These are phyloP conservation scores for Pythium sp. DNA, from an alignment of 352 stramenopile genomes.

Conservation along the genomic window DNA sequence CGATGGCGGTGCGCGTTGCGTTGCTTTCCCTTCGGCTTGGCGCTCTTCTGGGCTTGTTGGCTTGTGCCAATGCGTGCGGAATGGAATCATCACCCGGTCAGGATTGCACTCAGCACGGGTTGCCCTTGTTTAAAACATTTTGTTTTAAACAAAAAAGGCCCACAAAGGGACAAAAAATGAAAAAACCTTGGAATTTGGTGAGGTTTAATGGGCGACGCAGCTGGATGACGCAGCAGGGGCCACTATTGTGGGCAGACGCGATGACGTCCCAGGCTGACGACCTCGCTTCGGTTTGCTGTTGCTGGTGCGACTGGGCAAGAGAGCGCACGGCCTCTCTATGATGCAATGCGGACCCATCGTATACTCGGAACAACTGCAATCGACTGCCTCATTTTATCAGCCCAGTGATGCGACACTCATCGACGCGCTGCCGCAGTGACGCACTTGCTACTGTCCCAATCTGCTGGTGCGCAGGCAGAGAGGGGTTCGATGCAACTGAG, in stretches of 20 bases:
- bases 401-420: not conserved
- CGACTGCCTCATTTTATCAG: not conserved
- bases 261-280: constrained; percentile 8
- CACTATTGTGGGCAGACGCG: not conserved
- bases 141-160: too few species aligned
- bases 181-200: not conserved
- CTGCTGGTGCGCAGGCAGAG: not conserved
- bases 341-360: not conserved
- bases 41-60: constrained; percentile 1
- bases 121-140: too few species aligned
- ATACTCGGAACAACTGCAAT: not conserved
- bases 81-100: constrained; percentile 8
- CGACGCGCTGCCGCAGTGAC: not conserved
- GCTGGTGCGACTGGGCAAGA: not conserved
- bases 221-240: constrained; percentile 14
- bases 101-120: not conserved
- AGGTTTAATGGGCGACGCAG: not conserved
- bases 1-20: too few species aligned
- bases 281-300: not conserved
- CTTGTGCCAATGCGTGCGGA: not conserved
- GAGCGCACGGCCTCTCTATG: not conserved
- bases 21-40: not conserved
- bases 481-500: not conserved
- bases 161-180: too few species aligned
- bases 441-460: not conserved